Evolutionary conservation across 305 asterid genomes (phyloP).

Genomic region (Salvia sclarea): DNA sequence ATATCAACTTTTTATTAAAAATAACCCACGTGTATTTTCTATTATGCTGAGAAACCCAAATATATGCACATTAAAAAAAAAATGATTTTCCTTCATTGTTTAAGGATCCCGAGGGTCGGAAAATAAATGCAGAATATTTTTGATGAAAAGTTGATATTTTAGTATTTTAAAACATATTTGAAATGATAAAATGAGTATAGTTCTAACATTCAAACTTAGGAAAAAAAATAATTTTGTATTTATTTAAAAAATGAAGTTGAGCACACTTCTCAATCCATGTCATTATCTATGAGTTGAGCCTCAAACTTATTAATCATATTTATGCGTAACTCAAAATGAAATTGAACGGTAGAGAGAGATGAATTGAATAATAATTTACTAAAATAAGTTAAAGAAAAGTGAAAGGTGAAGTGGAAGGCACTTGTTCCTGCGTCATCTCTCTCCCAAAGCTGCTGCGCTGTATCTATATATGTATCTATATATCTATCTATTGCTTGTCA

Average conservation of each 20-base stretch:
- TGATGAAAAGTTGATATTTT: too few relatives aligned
- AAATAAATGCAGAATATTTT: too few relatives aligned
- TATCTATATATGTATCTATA: not conserved
- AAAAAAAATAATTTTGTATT: not conserved
- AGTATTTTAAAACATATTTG: too few relatives aligned
- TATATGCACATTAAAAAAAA: too few relatives aligned
- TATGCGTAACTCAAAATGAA: not conserved
- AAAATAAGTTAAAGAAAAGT: slow-evolving; percentile 19
- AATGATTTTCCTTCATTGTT: too few relatives aligned
- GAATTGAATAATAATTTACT: not conserved
- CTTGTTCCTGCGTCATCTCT: slow-evolving; percentile 40
- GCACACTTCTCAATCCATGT: not conserved
- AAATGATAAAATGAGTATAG: too few relatives aligned
- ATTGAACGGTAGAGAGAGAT: not conserved
- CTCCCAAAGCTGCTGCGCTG: slow-evolving; percentile 14
- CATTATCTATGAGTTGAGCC: not conserved
- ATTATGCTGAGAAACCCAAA: too few relatives aligned
- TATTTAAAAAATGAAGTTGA: not conserved
- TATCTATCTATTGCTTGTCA: slow-evolving; percentile 20
- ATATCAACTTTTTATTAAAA: too few relatives aligned
- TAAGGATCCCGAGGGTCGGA: too few relatives aligned
- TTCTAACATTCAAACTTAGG: too few relatives aligned
- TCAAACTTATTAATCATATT: not conserved
- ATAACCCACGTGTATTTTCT: too few relatives aligned
- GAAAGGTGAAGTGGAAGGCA: slow-evolving; percentile 50